Evolutionary conservation across 108 stramenopile genomes (phyloP), one percentile per base, ranked within the genome.

Genomic region (Skeletonema grethae): DNA sequence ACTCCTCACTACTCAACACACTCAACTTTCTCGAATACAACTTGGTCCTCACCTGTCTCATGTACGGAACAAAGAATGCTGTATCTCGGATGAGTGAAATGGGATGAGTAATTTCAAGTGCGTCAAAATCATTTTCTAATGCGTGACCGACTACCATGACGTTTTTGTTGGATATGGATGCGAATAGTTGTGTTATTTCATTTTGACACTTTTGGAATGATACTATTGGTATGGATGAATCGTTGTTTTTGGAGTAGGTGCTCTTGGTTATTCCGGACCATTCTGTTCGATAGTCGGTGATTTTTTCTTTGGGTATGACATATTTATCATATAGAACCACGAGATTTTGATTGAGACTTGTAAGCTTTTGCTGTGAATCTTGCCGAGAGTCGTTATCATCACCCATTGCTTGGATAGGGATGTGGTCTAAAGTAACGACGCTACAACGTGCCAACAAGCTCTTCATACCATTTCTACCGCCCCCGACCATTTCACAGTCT

Each of bases 401-500:
- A 16, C 32, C 59, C 2, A 11, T 38, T 12, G 60, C 69, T 20
- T 24, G 30, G 43, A 25, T 57, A 4, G 79, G 66, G 18, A 73
- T 63, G 38, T 45, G 65, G 24, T 69, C 70, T 24, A 83, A 56
- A 1, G 76, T 75, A 7, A 83, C 82, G 10, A 80, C 69, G 3
- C 77, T 79, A 41, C 82, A 83, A 28, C 82, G 20, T 29, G 76
- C 82, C 32, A 83, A 63, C 20, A 80, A n/a, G 38, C 82, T 83
- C 10, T 46, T 71, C 57, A 25, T 50, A 1, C 82, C 82, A 12
- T 66, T 69, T 65, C 69, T 62, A 3, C 82, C 82, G 12, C 75
- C 82, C 12, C 82, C 78, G 4, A 83, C 82, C 82, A 83, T 83
- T 71, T 83, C 82, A 36, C 82, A 83, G 57, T 83, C 82, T 25